These are phyloP conservation scores for Auricularia auricula-judae DNA, from an alignment of 768 basidiomycete species.

Conservation along the genomic window DNA sequence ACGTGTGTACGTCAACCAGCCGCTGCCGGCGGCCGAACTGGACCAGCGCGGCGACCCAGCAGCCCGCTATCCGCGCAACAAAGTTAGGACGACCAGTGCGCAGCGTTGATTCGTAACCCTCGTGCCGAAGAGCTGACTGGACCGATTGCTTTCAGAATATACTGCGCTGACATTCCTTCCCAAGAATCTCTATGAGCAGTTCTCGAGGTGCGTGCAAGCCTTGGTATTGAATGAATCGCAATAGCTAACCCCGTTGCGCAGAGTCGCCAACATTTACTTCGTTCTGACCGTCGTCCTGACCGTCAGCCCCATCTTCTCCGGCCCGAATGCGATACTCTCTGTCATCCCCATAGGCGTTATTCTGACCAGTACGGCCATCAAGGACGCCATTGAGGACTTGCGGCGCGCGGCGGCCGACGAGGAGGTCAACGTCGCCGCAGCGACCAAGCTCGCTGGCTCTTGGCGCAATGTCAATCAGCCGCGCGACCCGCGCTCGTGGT, in stretches of 20 bases:
- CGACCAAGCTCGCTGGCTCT: conserved; percentile 70
- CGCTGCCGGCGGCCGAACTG: conserved; percentile 52
- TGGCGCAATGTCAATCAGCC: conserved; percentile 90
- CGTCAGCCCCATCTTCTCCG: conserved; percentile 90
- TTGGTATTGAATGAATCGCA: background rate
- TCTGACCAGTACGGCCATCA: conserved; percentile 78
- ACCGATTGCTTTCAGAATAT: conserved; percentile 48
- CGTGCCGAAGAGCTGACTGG: background rate
- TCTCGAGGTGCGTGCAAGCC: conserved; percentile 49
- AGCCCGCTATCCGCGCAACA: conserved; percentile 77
- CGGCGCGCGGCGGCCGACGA: conserved; percentile 82
- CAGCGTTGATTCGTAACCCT: conserved; percentile 9
- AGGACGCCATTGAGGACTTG: conserved; percentile 94
- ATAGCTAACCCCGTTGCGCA: conserved; percentile 6
- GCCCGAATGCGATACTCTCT: conserved; percentile 68
- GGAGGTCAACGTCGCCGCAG: conserved; percentile 89
- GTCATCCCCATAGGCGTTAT: conserved; percentile 85
- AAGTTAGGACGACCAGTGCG: conserved; percentile 89
- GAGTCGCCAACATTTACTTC: conserved; percentile 91
- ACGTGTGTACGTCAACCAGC: conserved; percentile 73
- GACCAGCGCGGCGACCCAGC: conserved; percentile 64
- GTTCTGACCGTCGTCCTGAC: conserved; percentile 52
- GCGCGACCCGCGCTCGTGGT: conserved; percentile 61
- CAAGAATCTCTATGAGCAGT: conserved; percentile 92
- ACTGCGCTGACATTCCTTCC: conserved; percentile 84